Evolutionary conservation across 192 early-diverging fungal genomes (phyloP), one percentile per base, ranked within the genome.

Genomic region (Spizellomyces punctatus): DNA sequence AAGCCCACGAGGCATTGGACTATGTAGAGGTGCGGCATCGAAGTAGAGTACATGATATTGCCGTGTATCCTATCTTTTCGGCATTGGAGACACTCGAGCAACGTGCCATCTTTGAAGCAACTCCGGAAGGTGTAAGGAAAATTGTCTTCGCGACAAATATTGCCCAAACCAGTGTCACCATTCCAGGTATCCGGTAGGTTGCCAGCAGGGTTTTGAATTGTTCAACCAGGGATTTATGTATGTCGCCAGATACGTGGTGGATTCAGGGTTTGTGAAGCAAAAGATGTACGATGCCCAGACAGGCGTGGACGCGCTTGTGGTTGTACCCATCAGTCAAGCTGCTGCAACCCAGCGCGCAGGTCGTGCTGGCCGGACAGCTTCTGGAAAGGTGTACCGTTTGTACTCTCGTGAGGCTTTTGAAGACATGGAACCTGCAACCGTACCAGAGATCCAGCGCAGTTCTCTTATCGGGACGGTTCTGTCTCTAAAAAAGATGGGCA

Each of bases 51-150:
- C 42, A 45, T 46, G 66, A 78, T 21, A 63, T 92, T 21, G 75
- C 72, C 17, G 73, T 89, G 6, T 83, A 82, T 68, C 91, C 91
- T 0, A 80, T 92, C 21, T 91, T 92, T 60, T 89, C 90, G 5
- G 82, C 86, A n/a, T 74, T 95, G 47, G 93, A 95, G 57, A 87
- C 92, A 0, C 73, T 83, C 44, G 91, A 94, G 43, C 86, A 88
- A 64, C 71, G 79, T 8, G 60, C 71, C 3, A 83, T 83, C 6
- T 89, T 89, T 64, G 75, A 81, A 12, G 67, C 69, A 44, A 70
- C 86, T 6, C 46, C 63, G 9, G 61, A 70, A 17, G 82, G 84
- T 5, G 43, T 76, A 6, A 73, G 88, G 16, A 89, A 89, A 67
- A 52, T 83, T 27, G 78, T 89, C 6, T 63, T 89, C 48, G 83